A percentile compares a stretch with the other conserved stretches of the same genome.
These are phyloP conservation scores for Hyaloscypha variabilis DNA, from an alignment of 495 filamentous ascomycete species.

Conservation along the genomic window DNA sequence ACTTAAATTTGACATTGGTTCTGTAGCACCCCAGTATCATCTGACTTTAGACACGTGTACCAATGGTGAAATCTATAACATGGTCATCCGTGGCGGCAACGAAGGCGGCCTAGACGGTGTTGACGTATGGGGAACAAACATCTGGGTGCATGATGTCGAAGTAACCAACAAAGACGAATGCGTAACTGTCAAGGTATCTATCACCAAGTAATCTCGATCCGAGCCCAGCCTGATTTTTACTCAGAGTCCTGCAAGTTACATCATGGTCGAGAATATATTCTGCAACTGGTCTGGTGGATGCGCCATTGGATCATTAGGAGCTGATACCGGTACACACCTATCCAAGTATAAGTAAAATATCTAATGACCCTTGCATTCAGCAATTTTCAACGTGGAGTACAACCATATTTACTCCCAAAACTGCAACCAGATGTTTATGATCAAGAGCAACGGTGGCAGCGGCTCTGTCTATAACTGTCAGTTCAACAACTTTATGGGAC, in stretches of 20 bases:
- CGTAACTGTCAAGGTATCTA: slow-evolving; percentile 47
- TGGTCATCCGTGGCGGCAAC: slow-evolving; percentile 55
- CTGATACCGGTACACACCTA: slow-evolving; percentile 30
- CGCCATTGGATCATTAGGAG: slow-evolving; percentile 52
- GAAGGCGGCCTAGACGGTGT: slow-evolving; percentile 55
- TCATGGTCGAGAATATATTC: slow-evolving; percentile 58
- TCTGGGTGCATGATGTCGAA: slow-evolving; percentile 53
- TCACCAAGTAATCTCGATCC: background rate
- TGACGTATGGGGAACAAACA: slow-evolving; percentile 51
- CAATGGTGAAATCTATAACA: slow-evolving; percentile 55
- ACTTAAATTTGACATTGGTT: background rate
- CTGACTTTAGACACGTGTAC: slow-evolving; percentile 48
- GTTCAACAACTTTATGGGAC: slow-evolving; percentile 62
- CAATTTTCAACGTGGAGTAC: slow-evolving; percentile 31
- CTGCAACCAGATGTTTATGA: slow-evolving; percentile 65
- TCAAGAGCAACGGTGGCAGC: slow-evolving; percentile 55
- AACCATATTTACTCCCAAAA: slow-evolving; percentile 54
- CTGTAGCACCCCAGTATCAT: slow-evolving; percentile 52
- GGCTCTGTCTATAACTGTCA: slow-evolving; percentile 48
- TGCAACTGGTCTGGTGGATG: slow-evolving; percentile 61
- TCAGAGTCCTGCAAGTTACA: slow-evolving; percentile 49
- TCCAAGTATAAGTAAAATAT: too few species aligned
- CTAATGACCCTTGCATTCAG: too few species aligned
- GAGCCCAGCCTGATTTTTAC: slow-evolving; percentile 1
- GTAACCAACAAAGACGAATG: slow-evolving; percentile 61